Evolutionary conservation across 2,329 filamentous ascomycete species (phyloP).

Genomic region (Epichloe gansuensis): DNA sequence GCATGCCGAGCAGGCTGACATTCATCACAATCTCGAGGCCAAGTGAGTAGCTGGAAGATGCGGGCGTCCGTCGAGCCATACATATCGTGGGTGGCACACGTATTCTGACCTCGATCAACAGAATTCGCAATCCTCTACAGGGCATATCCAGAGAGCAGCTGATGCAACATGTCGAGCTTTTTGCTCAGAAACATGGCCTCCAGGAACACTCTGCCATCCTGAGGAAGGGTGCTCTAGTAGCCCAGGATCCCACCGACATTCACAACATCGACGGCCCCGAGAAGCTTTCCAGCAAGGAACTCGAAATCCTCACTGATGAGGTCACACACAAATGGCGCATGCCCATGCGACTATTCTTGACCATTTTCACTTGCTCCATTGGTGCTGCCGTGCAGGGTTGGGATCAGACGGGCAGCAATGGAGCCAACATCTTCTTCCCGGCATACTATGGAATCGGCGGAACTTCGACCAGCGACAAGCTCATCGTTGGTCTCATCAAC

Average conservation of each 20-base stretch:
- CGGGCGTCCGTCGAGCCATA: too few relatives aligned
- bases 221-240: slow-evolving; percentile 43
- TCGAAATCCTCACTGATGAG: slow-evolving; percentile 46
- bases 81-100: not conserved
- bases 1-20: slow-evolving; percentile 21
- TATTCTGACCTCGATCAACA: slow-evolving; percentile 10
- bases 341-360: slow-evolving; percentile 49
- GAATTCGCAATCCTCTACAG: slow-evolving; percentile 34
- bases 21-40: slow-evolving; percentile 29
- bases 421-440: slow-evolving; percentile 50
- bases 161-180: slow-evolving; percentile 46
- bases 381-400: slow-evolving; percentile 57
- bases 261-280: slow-evolving; percentile 42
- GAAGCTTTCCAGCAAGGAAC: slow-evolving; percentile 44
- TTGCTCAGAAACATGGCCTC: slow-evolving; percentile 48
- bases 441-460: slow-evolving; percentile 26
- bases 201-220: slow-evolving; percentile 44
- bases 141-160: slow-evolving; percentile 39
- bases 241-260: slow-evolving; percentile 42
- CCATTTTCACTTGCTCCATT: slow-evolving; percentile 54
- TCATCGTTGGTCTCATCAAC: slow-evolving; percentile 56
- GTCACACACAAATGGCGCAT: slow-evolving; percentile 54
- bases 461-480: slow-evolving; percentile 18
- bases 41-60: slow-evolving; percentile 21
- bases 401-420: slow-evolving; percentile 52